A percentile compares a stretch with the other conserved stretches of the same genome.
These are phyloP conservation scores for Serendipita vermifera DNA, from an alignment of 768 basidiomycete genomes.

Conservation along the genomic window DNA sequence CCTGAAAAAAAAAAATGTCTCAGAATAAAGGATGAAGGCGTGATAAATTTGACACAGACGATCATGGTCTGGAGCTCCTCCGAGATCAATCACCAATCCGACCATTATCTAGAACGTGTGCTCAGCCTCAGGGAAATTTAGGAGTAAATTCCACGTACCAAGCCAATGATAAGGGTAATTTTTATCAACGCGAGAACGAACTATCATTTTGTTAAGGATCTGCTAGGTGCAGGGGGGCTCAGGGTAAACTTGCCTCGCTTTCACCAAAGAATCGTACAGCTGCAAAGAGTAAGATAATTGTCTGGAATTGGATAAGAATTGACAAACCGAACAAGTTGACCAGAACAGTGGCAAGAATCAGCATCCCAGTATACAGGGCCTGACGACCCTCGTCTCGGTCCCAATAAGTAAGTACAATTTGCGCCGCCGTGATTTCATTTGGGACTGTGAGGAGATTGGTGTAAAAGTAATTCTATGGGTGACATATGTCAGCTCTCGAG, in stretches of 20 bases:
- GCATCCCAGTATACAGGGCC: slow-evolving; percentile 43
- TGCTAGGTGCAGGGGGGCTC: not conserved
- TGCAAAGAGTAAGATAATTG: not conserved
- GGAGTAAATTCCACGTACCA: slow-evolving; percentile 35
- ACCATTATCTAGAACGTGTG: slow-evolving; percentile 23
- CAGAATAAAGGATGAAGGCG: not conserved
- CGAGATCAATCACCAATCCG: slow-evolving; percentile 42
- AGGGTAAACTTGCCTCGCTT: slow-evolving; percentile 25
- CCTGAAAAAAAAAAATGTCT: not conserved
- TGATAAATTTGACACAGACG: no score
- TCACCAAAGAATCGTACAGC: slow-evolving; percentile 48
- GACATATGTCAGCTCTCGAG: slow-evolving; percentile 14
- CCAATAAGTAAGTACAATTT: slow-evolving; percentile 21
- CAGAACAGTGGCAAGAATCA: slow-evolving; percentile 42
- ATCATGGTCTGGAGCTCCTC: slow-evolving; percentile 43
- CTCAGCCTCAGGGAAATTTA: slow-evolving; percentile 15
- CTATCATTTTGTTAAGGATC: slow-evolving; percentile 34
- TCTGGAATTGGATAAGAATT: not conserved
- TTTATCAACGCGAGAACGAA: slow-evolving; percentile 56
- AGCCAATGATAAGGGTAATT: slow-evolving; percentile 46
- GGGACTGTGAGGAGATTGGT: slow-evolving; percentile 22
- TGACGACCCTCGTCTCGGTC: slow-evolving; percentile 27
- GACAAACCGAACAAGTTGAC: slow-evolving; percentile 60
- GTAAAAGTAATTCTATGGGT: slow-evolving; percentile 26
- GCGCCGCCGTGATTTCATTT: slow-evolving; percentile 24